Base-by-base conservation (phyloP, 306 rosid genomes). In the Rosa lucieae region DNA sequence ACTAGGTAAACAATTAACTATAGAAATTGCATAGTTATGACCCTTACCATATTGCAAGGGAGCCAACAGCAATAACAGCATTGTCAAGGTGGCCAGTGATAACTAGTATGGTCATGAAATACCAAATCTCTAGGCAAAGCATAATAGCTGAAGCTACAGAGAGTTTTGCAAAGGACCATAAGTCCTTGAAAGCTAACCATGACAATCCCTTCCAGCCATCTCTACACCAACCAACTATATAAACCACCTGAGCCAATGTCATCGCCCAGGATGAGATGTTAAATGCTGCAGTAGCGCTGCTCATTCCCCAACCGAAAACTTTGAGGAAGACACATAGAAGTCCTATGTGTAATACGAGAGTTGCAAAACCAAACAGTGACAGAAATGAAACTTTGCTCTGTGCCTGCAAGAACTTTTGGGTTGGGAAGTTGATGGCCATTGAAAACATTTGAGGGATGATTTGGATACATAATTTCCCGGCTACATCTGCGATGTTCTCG, bases 111-210 rank as follows among this genome's bases (percentile, higher is more conserved):
- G 92, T 88, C 99, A 95, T 95, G 32, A 95, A 89, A 76, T 95
- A 95, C 99, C 99, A 95, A 75, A 95, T 78, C 86, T 95, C 99
- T 3, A 95, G 65, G 81, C 98, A 95, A 80, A 95, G 90, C 99
- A 95, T 95, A 20, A 95, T 21, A 3, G 97, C 99, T 0, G 99
- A 95, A 81, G 96, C 99, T 66, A 93, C 46, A 43, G 98, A 95
- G 61, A 95, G 86, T 63, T 84, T 95, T 5, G 85, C 83, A 82
- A 95, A 95, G 0, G 86, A 80, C 99, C 99, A 93, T 49, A 95
- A 77, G 29, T 95, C 97, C 87, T 81, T 89, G n/a, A 93, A 91
- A 4, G 99, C 99, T 9, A 93, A 62, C 93, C 94, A 89, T 1
- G 99, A 91, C 82, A 95, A 81, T 8, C 99, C 99, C 32, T 59